phyloP scores from a whole-genome alignment of 495 filamentous ascomycete genomes.

The Aspergillus sparsus region DNA sequence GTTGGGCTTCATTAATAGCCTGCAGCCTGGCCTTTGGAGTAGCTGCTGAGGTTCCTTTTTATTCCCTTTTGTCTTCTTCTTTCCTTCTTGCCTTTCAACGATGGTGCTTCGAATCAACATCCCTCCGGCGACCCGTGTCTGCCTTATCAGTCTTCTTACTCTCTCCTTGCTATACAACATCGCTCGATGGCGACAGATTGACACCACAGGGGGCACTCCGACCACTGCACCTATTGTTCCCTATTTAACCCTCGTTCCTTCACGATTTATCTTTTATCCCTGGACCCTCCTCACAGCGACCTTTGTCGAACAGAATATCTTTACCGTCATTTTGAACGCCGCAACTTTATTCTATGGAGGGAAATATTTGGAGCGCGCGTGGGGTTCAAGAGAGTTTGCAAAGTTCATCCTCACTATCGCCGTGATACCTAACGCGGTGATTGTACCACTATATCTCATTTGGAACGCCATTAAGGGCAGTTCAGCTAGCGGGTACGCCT shows the following conservation, averaged over 20 bases:
- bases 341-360: slow-evolving; percentile 90
- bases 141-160: slow-evolving; percentile 69
- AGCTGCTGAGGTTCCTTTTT: slow-evolving; percentile 31
- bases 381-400: slow-evolving; percentile 88
- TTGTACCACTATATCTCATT: slow-evolving; percentile 70
- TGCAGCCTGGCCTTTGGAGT: slow-evolving; percentile 32
- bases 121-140: slow-evolving; percentile 82
- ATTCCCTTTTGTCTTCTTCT: no score
- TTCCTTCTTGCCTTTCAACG: slow-evolving; percentile 14
- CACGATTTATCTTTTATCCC: slow-evolving; percentile 79
- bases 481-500: slow-evolving; percentile 65
- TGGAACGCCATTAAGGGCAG: slow-evolving; percentile 71
- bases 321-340: slow-evolving; percentile 78
- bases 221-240: slow-evolving; percentile 64
- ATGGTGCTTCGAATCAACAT: slow-evolving; percentile 90
- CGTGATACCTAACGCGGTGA: slow-evolving; percentile 75
- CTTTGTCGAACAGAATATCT: slow-evolving; percentile 89
- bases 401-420: slow-evolving; percentile 82
- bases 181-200: slow-evolving; percentile 60
- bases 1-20: slow-evolving; percentile 26
- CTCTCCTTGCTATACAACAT: slow-evolving; percentile 82
- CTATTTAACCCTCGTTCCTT: slow-evolving; percentile 84
- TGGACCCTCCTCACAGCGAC: slow-evolving; percentile 90
- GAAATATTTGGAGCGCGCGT: slow-evolving; percentile 92
- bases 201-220: slow-evolving; percentile 51